Percentiles rank a stretch among this genome's conserved stretches.
Evolutionary conservation across 2,329 filamentous ascomycete genomes (phyloP).

Genomic region (Verticillium albo-atrum): DNA sequence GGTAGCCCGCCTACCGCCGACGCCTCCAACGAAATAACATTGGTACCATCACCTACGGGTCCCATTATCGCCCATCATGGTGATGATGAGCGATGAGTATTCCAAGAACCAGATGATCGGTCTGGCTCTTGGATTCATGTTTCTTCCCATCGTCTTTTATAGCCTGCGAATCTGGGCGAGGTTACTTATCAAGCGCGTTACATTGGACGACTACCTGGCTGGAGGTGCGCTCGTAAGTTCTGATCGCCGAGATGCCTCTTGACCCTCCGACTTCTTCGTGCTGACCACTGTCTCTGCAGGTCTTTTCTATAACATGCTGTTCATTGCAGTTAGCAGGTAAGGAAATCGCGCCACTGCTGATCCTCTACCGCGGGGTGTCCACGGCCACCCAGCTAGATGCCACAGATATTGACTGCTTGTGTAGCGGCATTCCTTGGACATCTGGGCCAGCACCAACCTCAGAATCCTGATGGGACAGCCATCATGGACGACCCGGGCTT

Average conservation of each 20-base stretch:
- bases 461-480: slow-evolving; percentile 5
- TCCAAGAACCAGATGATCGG: slow-evolving; percentile 10
- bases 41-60: not conserved
- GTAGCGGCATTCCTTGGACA: slow-evolving; percentile 7
- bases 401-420: not conserved
- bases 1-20: not conserved
- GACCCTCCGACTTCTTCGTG: too few species aligned
- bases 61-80: not conserved
- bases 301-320: slow-evolving; percentile 6
- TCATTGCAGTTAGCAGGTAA: slow-evolving; percentile 6
- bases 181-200: slow-evolving; percentile 9
- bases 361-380: too few species aligned
- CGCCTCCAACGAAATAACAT: not conserved
- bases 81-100: not conserved
- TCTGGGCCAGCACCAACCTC: slow-evolving; percentile 9
- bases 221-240: slow-evolving; percentile 7
- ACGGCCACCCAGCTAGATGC: not conserved
- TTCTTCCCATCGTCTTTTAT: slow-evolving; percentile 8
- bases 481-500: slow-evolving; percentile 11
- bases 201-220: slow-evolving; percentile 8
- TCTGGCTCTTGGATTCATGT: slow-evolving; percentile 9
- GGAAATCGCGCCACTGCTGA: not conserved
- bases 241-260: too few species aligned
- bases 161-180: slow-evolving; percentile 9
- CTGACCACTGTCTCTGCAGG: not conserved